Conservation (phyloP, 257 asterid species). For the Pogostemon cablin region DNA sequence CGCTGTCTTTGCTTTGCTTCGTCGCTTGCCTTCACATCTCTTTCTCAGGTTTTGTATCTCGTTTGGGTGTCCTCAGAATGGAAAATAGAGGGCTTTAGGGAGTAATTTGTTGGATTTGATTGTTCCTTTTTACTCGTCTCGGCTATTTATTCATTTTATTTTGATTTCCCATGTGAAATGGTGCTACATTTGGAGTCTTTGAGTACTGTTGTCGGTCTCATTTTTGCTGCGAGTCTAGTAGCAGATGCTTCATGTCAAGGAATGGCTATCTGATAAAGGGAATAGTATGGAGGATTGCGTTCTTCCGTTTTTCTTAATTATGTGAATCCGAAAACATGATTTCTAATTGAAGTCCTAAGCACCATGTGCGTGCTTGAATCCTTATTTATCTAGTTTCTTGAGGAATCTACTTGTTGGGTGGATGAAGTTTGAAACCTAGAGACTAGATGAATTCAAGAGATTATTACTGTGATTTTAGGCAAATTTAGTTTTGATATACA, state of each 20-base stretch:
- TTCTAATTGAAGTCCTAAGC: constrained; percentile 4
- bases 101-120: background rate
- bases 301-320: background rate
- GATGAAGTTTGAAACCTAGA: background rate
- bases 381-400: constrained; percentile 14
- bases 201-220: constrained; percentile 25
- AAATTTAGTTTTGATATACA: constrained; percentile 2
- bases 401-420: constrained; percentile 5
- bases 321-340: constrained; percentile 6
- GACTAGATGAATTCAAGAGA: background rate
- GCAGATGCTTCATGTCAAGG: background rate
- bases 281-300: background rate
- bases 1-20: constrained; percentile 44
- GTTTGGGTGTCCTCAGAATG: background rate
- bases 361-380: background rate
- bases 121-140: background rate
- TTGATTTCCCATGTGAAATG: constrained; percentile 22
- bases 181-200: constrained; percentile 9
- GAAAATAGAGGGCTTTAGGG: background rate
- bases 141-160: background rate
- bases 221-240: constrained; percentile 12
- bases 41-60: constrained; percentile 51
- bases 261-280: constrained; percentile 1
- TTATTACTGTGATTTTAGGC: background rate
- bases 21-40: constrained; percentile 43